Percentiles rank a stretch among this genome's conserved stretches.
Conservation (phyloP, 768 basidiomycete species). For the Leccinum uliginosum region DNA sequence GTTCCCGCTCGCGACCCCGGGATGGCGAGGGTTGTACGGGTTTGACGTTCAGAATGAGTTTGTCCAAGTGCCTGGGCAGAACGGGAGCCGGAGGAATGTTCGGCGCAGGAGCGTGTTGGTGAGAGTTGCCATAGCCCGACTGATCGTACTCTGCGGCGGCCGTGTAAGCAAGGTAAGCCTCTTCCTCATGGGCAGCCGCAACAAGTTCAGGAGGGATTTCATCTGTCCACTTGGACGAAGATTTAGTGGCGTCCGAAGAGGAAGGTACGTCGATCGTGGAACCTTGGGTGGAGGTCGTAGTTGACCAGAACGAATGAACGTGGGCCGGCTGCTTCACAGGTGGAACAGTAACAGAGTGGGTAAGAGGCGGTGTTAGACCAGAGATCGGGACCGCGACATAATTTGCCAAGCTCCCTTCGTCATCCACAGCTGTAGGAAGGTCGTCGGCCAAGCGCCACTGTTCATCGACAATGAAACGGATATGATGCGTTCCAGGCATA, state of each 20-base stretch:
- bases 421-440: constrained; percentile 86
- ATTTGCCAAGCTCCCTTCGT: constrained; percentile 92
- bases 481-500: constrained; percentile 86
- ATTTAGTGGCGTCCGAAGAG: constrained; percentile 27
- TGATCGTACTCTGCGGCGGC: constrained; percentile 32
- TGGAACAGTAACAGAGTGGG: constrained; percentile 33
- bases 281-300: constrained; percentile 31
- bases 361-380: constrained; percentile 29
- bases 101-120: constrained; percentile 51
- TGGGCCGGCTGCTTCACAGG: constrained; percentile 25
- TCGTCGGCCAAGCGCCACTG: constrained; percentile 76
- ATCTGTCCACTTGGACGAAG: constrained; percentile 60
- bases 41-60: constrained; percentile 77
- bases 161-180: constrained; percentile 54
- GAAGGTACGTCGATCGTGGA: constrained; percentile 27
- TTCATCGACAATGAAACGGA: constrained; percentile 94
- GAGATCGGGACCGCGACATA: constrained; percentile 61
- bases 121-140: constrained; percentile 33
- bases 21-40: constrained; percentile 30
- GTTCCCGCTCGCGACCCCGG: constrained; percentile 32
- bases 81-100: constrained; percentile 84
- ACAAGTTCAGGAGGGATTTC: constrained; percentile 75
- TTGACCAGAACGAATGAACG: constrained; percentile 43
- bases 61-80: constrained; percentile 88
- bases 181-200: constrained; percentile 80